Evolutionary conservation across 805 yeast genomes (phyloP), one percentile per base, ranked within the genome.

Genomic region (Hanseniaspora mollemarum): DNA sequence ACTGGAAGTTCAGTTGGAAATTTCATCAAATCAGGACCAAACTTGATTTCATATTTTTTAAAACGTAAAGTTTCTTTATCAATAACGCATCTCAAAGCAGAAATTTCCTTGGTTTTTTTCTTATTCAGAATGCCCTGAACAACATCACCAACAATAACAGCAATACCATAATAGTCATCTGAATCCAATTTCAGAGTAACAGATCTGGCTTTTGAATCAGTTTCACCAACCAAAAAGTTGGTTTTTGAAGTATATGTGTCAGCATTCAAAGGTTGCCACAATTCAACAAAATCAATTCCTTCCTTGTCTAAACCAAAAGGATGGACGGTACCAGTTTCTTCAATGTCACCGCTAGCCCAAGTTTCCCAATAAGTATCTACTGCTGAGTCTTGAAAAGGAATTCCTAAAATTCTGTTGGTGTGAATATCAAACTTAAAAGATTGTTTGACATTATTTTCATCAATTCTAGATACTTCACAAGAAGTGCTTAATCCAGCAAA

Each of bases 401-500:
- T 13, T 10, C 46, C 43, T 32, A 41, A 31, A 36, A 44, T 21
- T 13, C 53, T 58, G 46, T 65, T 64, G 8, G 64, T 49, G 48
- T 65, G 68, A 25, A 64, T 58, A 46, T 61, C 58, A 41, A 64
- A 61, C 13, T 54, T 46, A 51, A 62, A 65, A 44, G 58, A 60
- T 46, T 62, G 62, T 16, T 54, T 54, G 7, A 54, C 55, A 15
- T 56, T 53, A 2, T 22, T 39, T 3, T 56, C 54, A 36, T 55
- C 58, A 12, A 72, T 60, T 43, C 59, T 62, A 39, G 59, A 62
- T 10, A 68, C 69, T 5, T 61, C 65, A 32, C 71, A 57, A 3
- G 63, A 61, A 15, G 64, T 63, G 46, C 75, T 76, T 1, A 59
- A 60, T 2, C 85, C 84, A 4, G 73, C 72, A 62, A 77, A 73